Conservation (phyloP, 306 rosid genomes). For the Canavalia gladiata region DNA sequence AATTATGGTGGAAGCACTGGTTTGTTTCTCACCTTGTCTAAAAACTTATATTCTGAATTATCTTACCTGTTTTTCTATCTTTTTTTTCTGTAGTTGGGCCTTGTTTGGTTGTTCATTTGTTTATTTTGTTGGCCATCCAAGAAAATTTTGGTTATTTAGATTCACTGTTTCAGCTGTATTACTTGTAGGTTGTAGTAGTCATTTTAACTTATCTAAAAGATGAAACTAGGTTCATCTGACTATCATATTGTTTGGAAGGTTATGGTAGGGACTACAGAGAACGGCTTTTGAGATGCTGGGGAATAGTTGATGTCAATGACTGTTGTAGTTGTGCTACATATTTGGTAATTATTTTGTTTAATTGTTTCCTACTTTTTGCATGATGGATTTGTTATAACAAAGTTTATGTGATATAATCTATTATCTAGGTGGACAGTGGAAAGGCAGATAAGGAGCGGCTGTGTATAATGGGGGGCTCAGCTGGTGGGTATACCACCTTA, state of each 20-base stretch:
- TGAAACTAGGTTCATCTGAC: constrained; percentile 25
- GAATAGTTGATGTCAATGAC: constrained; percentile 95
- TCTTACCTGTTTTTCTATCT: not conserved
- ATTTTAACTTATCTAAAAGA: not conserved
- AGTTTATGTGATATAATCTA: constrained; percentile 15
- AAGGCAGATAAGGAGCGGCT: constrained; percentile 81
- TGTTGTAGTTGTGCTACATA: constrained; percentile 92
- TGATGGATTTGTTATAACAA: constrained; percentile 23
- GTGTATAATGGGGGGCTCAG: constrained; percentile 94
- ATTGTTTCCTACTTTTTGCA: constrained; percentile 22
- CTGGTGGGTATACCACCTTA: constrained; percentile 98
- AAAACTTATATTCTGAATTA: constrained; percentile 36
- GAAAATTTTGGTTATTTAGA: not conserved
- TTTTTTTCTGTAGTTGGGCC: not conserved
- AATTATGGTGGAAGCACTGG: constrained; percentile 99
- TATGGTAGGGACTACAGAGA: constrained; percentile 95
- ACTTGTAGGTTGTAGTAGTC: not conserved
- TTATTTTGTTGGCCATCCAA: constrained; percentile 14
- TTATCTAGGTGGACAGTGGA: constrained; percentile 77
- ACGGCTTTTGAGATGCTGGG: constrained; percentile 88
- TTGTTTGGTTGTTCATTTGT: not conserved
- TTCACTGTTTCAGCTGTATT: not conserved
- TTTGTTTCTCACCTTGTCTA: constrained; percentile 58
- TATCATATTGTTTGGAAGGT: constrained; percentile 58
- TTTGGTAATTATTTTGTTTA: constrained; percentile 65